These are phyloP conservation scores for Chaetomium sp. DNA, from an alignment of 2,329 filamentous ascomycete genomes.

Conservation along the genomic window DNA sequence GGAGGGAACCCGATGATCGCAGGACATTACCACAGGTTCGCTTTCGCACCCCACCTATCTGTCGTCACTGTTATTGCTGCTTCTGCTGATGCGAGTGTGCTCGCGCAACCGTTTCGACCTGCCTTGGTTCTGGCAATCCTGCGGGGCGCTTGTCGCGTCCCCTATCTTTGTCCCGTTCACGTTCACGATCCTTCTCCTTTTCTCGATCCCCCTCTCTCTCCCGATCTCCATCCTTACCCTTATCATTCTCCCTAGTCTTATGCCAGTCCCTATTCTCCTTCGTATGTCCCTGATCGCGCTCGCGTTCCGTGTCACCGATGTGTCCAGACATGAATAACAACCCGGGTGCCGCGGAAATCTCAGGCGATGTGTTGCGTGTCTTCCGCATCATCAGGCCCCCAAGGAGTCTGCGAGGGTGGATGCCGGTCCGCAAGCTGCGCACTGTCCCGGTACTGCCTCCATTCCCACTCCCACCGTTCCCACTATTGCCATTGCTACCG, in stretches of 20 bases:
- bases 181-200: constrained; percentile 10
- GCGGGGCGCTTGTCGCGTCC: neutral
- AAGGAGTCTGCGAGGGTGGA: constrained; percentile 37
- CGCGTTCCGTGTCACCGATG: constrained; percentile 9
- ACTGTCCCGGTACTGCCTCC: constrained; percentile 26
- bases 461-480: too few species aligned
- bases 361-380: constrained; percentile 25
- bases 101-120: neutral
- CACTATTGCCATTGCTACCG: neutral
- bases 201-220: constrained; percentile 6
- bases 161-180: neutral
- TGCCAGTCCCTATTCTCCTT: constrained; percentile 7
- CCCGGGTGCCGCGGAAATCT: constrained; percentile 11
- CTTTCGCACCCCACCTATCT: too few species aligned
- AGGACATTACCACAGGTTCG: too few species aligned
- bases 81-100: neutral
- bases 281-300: constrained; percentile 14
- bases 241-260: constrained; percentile 7
- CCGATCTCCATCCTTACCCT: constrained; percentile 8
- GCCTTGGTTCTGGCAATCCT: neutral
- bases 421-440: constrained; percentile 33
- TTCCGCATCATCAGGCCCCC: constrained; percentile 39
- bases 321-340: neutral
- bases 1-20: too few species aligned
- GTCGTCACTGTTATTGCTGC: neutral